These are phyloP conservation scores for Penicillium salamii DNA, from an alignment of 495 filamentous ascomycete genomes.

Conservation along the genomic window DNA sequence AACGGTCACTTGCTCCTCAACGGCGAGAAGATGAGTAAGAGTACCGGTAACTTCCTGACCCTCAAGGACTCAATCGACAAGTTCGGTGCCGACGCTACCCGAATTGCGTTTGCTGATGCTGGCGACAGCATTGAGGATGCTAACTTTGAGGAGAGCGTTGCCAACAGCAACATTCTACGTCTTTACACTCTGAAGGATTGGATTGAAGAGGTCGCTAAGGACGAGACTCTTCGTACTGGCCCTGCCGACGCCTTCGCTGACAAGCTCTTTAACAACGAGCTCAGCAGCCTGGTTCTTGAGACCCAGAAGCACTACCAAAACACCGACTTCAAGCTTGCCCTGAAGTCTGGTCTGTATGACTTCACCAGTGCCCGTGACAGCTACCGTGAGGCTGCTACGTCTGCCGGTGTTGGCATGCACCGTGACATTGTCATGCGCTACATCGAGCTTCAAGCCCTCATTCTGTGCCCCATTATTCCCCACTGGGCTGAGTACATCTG, in stretches of 20 bases:
- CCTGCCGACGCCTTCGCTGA: conserved; percentile 78
- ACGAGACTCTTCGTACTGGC: conserved; percentile 70
- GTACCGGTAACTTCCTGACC: conserved; percentile 93
- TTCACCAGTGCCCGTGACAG: conserved; percentile 81
- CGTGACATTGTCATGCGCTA: conserved; percentile 71
- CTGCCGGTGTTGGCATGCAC: conserved; percentile 80
- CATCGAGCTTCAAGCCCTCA: conserved; percentile 80
- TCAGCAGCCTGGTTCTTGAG: conserved; percentile 78
- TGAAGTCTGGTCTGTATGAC: conserved; percentile 89
- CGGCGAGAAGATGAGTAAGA: conserved; percentile 96
- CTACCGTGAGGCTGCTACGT: conserved; percentile 77
- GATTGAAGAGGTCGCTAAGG: conserved; percentile 79
- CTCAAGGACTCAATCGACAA: conserved; percentile 82
- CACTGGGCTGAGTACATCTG: conserved; percentile 96
- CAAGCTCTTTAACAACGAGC: conserved; percentile 86
- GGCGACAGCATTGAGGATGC: conserved; percentile 94
- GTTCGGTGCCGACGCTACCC: conserved; percentile 88
- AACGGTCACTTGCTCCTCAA: conserved; percentile 95
- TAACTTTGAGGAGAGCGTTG: conserved; percentile 95
- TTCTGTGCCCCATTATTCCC: conserved; percentile 77
- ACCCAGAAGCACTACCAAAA: conserved; percentile 70
- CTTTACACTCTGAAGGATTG: conserved; percentile 85
- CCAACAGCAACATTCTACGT: conserved; percentile 84
- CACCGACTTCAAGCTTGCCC: conserved; percentile 84
- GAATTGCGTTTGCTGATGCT: conserved; percentile 90